phyloP scores from a whole-genome alignment of 1,139 yeast species.

The Yarrowia galli region DNA sequence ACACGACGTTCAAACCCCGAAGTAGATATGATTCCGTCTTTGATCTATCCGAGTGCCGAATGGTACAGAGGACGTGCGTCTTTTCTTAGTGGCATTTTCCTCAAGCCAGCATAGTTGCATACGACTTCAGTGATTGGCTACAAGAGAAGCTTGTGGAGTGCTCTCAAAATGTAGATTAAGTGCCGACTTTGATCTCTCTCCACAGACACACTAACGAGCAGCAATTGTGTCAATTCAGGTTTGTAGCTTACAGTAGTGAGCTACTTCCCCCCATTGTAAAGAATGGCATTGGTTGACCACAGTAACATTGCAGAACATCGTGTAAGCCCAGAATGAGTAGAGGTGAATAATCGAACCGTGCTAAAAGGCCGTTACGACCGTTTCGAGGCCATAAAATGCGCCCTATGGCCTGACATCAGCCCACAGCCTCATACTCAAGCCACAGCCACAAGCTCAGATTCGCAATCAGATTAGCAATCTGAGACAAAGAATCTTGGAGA shows the following conservation, averaged over 20 bases:
- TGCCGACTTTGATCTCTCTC: neutral
- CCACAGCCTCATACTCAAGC: conserved; percentile 2
- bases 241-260: neutral
- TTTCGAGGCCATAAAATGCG: neutral
- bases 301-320: no score
- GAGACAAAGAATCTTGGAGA: neutral
- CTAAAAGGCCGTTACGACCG: conserved; percentile 1
- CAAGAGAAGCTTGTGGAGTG: no score
- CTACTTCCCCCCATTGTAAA: neutral
- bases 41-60: no score
- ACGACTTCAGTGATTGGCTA: no score
- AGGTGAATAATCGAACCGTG: neutral
- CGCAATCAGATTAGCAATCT: conserved; percentile 24
- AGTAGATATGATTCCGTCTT: no score
- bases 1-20: no score
- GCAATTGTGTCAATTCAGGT: conserved; percentile 1
- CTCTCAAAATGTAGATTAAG: neutral
- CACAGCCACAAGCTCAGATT: conserved; percentile 23
- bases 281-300: no score
- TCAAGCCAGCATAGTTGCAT: no score
- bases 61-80: neutral
- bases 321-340: neutral
- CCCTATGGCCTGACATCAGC: neutral
- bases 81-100: neutral
- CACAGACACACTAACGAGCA: neutral